Conservation (phyloP, 2,329 filamentous ascomycete species). For the Aspergillus costaricaensis region DNA sequence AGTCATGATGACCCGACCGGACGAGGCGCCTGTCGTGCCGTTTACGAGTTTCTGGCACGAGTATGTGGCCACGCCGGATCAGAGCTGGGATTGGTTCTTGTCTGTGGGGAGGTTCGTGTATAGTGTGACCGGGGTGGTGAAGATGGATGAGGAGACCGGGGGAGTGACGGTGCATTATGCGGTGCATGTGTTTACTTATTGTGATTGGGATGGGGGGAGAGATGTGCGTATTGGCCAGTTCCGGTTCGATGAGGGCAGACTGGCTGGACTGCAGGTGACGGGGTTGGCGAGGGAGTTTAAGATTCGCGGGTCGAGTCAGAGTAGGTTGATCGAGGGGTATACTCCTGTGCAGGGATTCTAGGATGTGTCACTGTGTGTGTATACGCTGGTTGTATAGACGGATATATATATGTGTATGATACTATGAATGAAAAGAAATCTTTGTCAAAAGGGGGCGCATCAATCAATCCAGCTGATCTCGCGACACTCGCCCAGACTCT, state of each 20-base stretch:
- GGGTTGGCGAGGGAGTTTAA: constrained; percentile 5
- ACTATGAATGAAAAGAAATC: not conserved
- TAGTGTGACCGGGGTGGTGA: constrained; percentile 5
- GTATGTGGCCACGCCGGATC: not conserved
- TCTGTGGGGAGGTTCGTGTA: not conserved
- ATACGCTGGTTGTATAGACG: not conserved
- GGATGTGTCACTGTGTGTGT: not conserved
- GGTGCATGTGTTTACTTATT: constrained; percentile 6
- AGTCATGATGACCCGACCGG: not conserved
- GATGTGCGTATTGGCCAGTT: not conserved
- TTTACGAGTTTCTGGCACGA: constrained; percentile 10
- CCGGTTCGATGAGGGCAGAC: not conserved
- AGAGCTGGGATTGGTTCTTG: constrained; percentile 11
- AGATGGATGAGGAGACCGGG: not conserved
- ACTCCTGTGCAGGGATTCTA: not conserved
- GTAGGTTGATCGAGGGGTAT: not conserved
- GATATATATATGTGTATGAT: not conserved
- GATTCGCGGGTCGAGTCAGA: constrained; percentile 5
- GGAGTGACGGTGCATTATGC: not conserved
- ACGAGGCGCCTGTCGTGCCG: not conserved
- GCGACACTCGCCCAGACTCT: constrained; percentile 10
- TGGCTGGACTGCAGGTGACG: constrained; percentile 1
- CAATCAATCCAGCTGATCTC: constrained; percentile 7
- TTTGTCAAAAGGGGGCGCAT: not conserved
- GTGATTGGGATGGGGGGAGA: not conserved